phyloP scores from a whole-genome alignment of 2,329 filamentous ascomycete genomes.

The Fusarium bulbicola region DNA sequence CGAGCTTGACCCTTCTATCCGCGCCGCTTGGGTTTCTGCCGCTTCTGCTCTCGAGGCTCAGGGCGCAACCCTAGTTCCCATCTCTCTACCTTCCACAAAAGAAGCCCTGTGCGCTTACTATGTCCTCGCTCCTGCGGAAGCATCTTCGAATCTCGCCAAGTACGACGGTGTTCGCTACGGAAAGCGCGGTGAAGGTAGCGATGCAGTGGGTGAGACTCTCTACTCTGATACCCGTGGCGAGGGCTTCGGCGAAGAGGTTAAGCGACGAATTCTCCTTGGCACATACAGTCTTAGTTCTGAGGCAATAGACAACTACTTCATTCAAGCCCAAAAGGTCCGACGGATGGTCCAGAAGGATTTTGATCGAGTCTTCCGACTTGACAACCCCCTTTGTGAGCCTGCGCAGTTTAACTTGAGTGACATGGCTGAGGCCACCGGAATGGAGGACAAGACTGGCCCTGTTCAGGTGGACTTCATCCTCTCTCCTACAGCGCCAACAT shows the following conservation, averaged over 20 bases:
- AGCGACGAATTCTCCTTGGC: slow-evolving; percentile 85
- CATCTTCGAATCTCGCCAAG: slow-evolving; percentile 93
- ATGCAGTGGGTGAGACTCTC: slow-evolving; percentile 69
- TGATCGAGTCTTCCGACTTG: slow-evolving; percentile 75
- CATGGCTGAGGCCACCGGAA: slow-evolving; percentile 61
- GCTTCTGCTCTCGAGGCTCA: slow-evolving; percentile 66
- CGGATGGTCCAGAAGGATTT: slow-evolving; percentile 88
- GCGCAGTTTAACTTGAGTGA: slow-evolving; percentile 67
- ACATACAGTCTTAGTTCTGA: slow-evolving; percentile 90
- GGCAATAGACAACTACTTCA: slow-evolving; percentile 95
- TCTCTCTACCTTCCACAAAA: slow-evolving; percentile 84
- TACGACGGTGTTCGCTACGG: slow-evolving; percentile 98
- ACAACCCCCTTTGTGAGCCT: slow-evolving; percentile 72
- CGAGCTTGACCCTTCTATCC: slow-evolving; percentile 77
- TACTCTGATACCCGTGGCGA: slow-evolving; percentile 79
- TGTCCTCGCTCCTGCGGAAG: slow-evolving; percentile 92
- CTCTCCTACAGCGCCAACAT: slow-evolving; percentile 84
- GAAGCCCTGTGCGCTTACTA: slow-evolving; percentile 94
- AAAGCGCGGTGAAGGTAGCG: slow-evolving; percentile 59
- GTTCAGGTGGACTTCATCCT: slow-evolving; percentile 84
- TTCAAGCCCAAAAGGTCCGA: slow-evolving; percentile 89
- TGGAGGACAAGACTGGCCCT: slow-evolving; percentile 66
- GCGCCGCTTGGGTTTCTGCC: slow-evolving; percentile 72
- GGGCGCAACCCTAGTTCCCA: slow-evolving; percentile 77
- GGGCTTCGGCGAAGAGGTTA: slow-evolving; percentile 86